A percentile compares a stretch with the other conserved stretches of the same genome.
These are phyloP conservation scores for Naganishia randhawae DNA, from an alignment of 768 basidiomycete genomes.

Conservation along the genomic window DNA sequence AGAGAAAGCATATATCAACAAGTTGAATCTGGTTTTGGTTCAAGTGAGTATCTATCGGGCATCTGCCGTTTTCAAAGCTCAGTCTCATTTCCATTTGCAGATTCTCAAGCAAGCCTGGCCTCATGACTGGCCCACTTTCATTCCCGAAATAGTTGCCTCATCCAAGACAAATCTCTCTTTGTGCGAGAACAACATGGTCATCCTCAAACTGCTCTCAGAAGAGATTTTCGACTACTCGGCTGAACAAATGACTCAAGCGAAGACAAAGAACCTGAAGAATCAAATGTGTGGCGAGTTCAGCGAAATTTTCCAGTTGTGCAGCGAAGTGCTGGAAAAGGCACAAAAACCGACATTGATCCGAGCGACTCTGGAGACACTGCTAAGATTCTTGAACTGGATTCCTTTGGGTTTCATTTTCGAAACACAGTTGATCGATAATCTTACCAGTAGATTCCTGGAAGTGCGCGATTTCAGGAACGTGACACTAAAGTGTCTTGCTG, in stretches of 20 bases:
- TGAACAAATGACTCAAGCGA: slow-evolving; percentile 96
- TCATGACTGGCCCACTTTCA: slow-evolving; percentile 97
- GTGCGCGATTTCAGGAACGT: slow-evolving; percentile 95
- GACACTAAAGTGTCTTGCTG: slow-evolving; percentile 91
- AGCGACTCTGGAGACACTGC: slow-evolving; percentile 86
- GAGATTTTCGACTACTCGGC: slow-evolving; percentile 99
- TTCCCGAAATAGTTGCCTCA: slow-evolving; percentile 91
- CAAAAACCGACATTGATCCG: slow-evolving; percentile 90
- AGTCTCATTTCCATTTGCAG: slow-evolving; percentile 53
- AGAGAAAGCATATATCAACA: slow-evolving; percentile 80
- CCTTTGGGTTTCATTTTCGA: slow-evolving; percentile 98
- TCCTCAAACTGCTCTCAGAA: slow-evolving; percentile 91
- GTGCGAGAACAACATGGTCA: slow-evolving; percentile 99
- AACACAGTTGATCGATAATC: slow-evolving; percentile 89
- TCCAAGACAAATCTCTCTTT: slow-evolving; percentile 92
- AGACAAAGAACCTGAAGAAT: slow-evolving; percentile 94
- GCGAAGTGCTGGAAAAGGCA: slow-evolving; percentile 94
- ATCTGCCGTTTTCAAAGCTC: not conserved
- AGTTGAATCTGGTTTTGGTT: slow-evolving; percentile 91
- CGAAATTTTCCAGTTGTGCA: slow-evolving; percentile 96
- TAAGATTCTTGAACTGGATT: slow-evolving; percentile 98
- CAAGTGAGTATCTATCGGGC: slow-evolving; percentile 60
- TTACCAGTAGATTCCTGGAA: slow-evolving; percentile 90
- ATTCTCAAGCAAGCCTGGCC: slow-evolving; percentile 99
- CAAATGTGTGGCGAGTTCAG: slow-evolving; percentile 97